These are phyloP conservation scores for Colletotrichum eremochloae DNA, from an alignment of 2,329 filamentous ascomycete species.

Conservation along the genomic window DNA sequence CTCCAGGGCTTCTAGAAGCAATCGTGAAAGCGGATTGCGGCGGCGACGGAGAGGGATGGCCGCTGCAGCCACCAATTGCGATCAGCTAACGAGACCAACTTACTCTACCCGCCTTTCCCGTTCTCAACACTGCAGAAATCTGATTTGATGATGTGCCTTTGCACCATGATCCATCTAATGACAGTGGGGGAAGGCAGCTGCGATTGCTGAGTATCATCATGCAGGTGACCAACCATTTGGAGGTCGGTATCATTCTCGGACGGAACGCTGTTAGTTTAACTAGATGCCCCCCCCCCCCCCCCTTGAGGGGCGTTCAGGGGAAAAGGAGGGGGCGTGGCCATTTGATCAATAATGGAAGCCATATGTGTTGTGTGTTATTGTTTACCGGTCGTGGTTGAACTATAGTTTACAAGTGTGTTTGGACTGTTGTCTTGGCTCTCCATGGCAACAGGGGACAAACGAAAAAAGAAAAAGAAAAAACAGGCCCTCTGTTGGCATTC, in stretches of 20 bases:
- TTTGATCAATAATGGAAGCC: neutral
- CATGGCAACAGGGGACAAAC: conserved; percentile 28
- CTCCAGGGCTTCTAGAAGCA: conserved; percentile 34
- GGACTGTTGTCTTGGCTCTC: conserved; percentile 19
- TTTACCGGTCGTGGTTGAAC: conserved; percentile 18
- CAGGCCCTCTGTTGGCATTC: neutral
- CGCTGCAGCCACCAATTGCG: conserved; percentile 26
- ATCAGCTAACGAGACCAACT: conserved; percentile 15
- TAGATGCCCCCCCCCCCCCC: neutral
- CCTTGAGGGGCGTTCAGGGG: neutral
- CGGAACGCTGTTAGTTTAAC: conserved; percentile 7
- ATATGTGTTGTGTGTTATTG: conserved; percentile 24
- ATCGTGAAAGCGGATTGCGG: conserved; percentile 12
- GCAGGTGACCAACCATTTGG: conserved; percentile 21
- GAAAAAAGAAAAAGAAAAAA: neutral
- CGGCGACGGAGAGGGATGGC: conserved; percentile 23
- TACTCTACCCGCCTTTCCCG: neutral
- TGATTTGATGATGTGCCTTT: neutral
- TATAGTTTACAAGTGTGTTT: neutral
- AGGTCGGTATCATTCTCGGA: conserved; percentile 29
- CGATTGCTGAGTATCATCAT: conserved; percentile 22
- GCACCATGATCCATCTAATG: neutral
- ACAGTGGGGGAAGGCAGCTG: neutral
- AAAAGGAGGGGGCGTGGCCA: neutral
- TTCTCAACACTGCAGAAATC: conserved; percentile 15